Evolutionary conservation across 352 stramenopile species (phyloP).

Genomic region (Phytophthora fragariae): DNA sequence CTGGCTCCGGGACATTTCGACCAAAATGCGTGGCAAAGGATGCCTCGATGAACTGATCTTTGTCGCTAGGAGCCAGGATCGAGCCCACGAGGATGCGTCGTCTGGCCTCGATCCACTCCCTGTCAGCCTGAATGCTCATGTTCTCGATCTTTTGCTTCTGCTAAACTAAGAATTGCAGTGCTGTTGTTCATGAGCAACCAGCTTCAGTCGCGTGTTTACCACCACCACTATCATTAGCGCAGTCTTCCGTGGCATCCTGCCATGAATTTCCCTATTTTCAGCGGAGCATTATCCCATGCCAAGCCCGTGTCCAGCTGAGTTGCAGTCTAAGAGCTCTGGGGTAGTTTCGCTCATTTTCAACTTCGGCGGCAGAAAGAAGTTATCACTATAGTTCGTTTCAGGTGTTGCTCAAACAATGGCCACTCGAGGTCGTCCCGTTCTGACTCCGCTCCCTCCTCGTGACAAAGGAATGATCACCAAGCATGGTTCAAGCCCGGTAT

Average conservation of each 20-base stretch:
- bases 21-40: constrained; percentile 62
- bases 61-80: constrained; percentile 44
- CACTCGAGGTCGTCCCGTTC: constrained; percentile 24
- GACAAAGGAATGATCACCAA: constrained; percentile 20
- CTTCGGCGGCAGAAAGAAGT: constrained; percentile 5
- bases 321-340: constrained; percentile 2
- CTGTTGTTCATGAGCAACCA: neutral
- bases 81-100: constrained; percentile 51
- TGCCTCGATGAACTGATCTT: constrained; percentile 58
- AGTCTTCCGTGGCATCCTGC: neutral
- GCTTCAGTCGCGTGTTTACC: neutral
- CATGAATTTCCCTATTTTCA: constrained; percentile 29
- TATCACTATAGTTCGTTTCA: constrained; percentile 8
- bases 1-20: constrained; percentile 36
- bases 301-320: neutral
- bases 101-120: constrained; percentile 44
- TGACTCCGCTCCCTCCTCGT: constrained; percentile 29
- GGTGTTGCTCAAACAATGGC: constrained; percentile 7
- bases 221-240: constrained; percentile 32
- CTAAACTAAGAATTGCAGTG: neutral
- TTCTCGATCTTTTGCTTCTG: constrained; percentile 3
- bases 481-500: neutral
- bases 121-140: constrained; percentile 25
- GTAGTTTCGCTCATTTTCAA: constrained; percentile 31
- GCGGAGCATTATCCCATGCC: constrained; percentile 26